phyloP scores from a whole-genome alignment of 257 asterid genomes.

The Solanum bulbocastanum region DNA sequence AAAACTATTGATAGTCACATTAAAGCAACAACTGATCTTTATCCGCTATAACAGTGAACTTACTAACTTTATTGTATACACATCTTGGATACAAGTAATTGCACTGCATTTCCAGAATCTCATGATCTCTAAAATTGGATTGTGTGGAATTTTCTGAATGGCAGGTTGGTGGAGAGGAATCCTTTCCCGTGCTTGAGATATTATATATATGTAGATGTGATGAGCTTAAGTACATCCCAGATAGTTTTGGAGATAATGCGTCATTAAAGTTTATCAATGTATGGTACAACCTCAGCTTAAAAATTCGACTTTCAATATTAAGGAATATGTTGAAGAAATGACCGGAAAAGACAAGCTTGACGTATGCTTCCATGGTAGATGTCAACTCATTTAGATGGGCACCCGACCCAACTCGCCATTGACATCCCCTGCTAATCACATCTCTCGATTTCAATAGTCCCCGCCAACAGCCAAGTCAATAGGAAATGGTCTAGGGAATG shows the following conservation, averaged over 20 bases:
- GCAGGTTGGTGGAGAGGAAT: neutral
- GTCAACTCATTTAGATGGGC: no score
- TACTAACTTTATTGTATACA: no score
- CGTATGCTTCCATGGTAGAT: no score
- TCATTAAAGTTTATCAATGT: neutral
- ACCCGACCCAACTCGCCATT: no score
- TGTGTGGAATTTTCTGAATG: rapidly evolving
- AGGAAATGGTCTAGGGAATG: no score
- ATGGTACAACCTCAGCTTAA: rapidly evolving
- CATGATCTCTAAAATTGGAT: rapidly evolving
- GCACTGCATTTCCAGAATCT: neutral
- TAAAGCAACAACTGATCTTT: neutral
- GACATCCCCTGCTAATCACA: no score
- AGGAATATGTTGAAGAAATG: neutral
- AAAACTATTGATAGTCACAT: neutral
- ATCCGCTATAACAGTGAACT: neutral
- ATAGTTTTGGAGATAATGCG: neutral
- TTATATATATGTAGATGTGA: rapidly evolving
- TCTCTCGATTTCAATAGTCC: no score
- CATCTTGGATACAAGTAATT: no score
- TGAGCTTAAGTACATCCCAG: neutral
- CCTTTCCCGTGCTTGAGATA: neutral
- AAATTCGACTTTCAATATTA: neutral
- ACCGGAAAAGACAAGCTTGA: neutral
- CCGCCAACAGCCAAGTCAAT: no score